These are phyloP conservation scores for Debaryomyces sp. DNA, from an alignment of 1,139 yeast genomes.

Conservation along the genomic window DNA sequence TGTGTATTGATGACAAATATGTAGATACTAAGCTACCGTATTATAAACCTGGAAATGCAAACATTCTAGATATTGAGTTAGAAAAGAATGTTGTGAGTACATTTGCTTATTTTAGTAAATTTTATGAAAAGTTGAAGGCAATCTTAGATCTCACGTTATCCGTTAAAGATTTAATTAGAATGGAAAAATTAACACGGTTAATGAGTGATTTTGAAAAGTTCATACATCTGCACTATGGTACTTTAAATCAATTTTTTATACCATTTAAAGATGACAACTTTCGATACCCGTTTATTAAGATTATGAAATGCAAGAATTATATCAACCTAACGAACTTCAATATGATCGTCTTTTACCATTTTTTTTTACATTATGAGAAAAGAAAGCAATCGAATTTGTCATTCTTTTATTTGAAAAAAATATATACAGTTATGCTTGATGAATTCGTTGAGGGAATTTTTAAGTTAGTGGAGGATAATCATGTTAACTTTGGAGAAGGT, in stretches of 20 bases:
- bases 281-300: conserved; percentile 32
- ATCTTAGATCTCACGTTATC: conserved; percentile 29
- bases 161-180: conserved; percentile 20
- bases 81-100: conserved; percentile 31
- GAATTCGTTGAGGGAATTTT: conserved; percentile 35
- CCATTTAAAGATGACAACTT: conserved; percentile 28
- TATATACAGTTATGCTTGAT: conserved; percentile 22
- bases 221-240: conserved; percentile 25
- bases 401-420: conserved; percentile 34
- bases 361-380: conserved; percentile 33
- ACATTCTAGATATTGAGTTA: conserved; percentile 28
- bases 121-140: conserved; percentile 21
- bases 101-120: conserved; percentile 28
- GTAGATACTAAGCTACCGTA: conserved; percentile 42
- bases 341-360: conserved; percentile 27
- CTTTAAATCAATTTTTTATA: conserved; percentile 22
- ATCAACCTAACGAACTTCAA: conserved; percentile 34
- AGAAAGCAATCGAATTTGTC: conserved; percentile 24
- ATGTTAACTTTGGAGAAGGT: conserved; percentile 34
- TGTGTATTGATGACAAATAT: conserved; percentile 29
- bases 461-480: conserved; percentile 30
- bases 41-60: conserved; percentile 24
- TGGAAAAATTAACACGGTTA: conserved; percentile 24
- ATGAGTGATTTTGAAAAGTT: conserved; percentile 33
- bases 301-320: conserved; percentile 34